Evolutionary conservation across 2,329 filamentous ascomycete genomes (phyloP).

Genomic region (Furcasterigmium furcatum): DNA sequence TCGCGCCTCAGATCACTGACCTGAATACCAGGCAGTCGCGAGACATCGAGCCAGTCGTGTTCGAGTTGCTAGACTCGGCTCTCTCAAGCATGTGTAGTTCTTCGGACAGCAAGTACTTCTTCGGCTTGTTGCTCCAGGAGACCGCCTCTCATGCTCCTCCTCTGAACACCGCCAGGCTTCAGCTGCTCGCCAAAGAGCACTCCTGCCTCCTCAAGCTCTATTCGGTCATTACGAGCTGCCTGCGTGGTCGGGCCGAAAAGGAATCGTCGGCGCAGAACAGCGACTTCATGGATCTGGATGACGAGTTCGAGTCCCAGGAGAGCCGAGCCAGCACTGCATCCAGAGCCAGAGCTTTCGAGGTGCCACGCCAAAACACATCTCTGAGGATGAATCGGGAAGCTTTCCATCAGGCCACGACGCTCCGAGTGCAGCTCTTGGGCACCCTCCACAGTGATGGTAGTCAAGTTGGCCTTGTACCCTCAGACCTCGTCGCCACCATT

Average conservation of each 20-base stretch:
- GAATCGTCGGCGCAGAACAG: slow-evolving; percentile 30
- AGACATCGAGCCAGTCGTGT: slow-evolving; percentile 41
- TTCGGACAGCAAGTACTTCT: slow-evolving; percentile 40
- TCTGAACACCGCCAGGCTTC: slow-evolving; percentile 32
- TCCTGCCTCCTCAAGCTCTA: slow-evolving; percentile 40
- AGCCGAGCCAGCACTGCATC: slow-evolving; percentile 37
- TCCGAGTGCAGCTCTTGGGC: slow-evolving; percentile 42
- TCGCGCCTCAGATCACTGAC: slow-evolving; percentile 44
- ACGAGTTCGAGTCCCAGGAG: slow-evolving; percentile 58
- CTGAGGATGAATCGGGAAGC: slow-evolving; percentile 37
- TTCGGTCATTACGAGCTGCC: slow-evolving; percentile 29
- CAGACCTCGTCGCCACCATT: slow-evolving; percentile 46
- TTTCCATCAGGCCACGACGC: slow-evolving; percentile 44
- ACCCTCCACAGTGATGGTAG: slow-evolving; percentile 36
- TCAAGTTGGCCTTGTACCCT: slow-evolving; percentile 47
- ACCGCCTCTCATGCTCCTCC: slow-evolving; percentile 44
- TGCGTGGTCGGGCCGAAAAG: slow-evolving; percentile 25
- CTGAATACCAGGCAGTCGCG: slow-evolving; percentile 45
- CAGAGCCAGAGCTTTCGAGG: slow-evolving; percentile 27
- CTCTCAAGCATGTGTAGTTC: slow-evolving; percentile 37
- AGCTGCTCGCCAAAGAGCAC: slow-evolving; percentile 31
- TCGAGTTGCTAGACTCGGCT: slow-evolving; percentile 35
- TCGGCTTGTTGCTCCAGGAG: slow-evolving; percentile 42
- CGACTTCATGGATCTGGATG: slow-evolving; percentile 66
- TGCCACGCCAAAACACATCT: slow-evolving; percentile 43